Percentiles rank a stretch among this genome's conserved stretches.
Conservation (phyloP, 345 rosid species). For the Citrus inodora region DNA sequence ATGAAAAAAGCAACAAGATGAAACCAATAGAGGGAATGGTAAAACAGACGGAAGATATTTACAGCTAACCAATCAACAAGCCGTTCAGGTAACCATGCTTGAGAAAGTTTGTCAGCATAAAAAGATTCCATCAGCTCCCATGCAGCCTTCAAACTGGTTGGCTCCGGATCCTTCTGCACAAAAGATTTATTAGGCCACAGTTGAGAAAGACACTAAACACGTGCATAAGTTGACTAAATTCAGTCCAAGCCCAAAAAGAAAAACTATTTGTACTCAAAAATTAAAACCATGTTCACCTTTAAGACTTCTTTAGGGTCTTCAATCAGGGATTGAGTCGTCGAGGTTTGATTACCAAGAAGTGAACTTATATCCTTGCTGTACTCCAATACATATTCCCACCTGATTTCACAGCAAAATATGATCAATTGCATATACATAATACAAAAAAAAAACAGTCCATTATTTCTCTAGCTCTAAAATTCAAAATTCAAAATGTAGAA, state of each 20-base stretch:
- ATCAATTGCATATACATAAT: neutral
- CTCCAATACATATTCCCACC: slow-evolving; percentile 93
- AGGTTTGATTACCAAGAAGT: slow-evolving; percentile 53
- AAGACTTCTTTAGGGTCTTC: slow-evolving; percentile 63
- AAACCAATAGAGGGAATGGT: neutral
- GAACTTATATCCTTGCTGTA: slow-evolving; percentile 73
- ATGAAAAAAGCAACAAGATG: slow-evolving; percentile 2
- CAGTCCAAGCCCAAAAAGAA: neutral
- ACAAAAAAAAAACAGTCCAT: neutral
- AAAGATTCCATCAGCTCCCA: slow-evolving; percentile 96
- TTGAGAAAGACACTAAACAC: neutral
- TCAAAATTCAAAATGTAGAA: neutral
- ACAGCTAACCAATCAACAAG: slow-evolving; percentile 94
- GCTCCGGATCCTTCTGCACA: slow-evolving; percentile 50
- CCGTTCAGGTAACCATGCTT: slow-evolving; percentile 79
- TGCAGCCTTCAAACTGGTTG: slow-evolving; percentile 79
- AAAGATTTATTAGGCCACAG: neutral
- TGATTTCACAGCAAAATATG: slow-evolving; percentile 20
- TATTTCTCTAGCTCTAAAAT: neutral
- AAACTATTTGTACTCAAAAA: no score
- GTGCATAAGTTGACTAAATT: neutral
- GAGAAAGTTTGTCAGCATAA: slow-evolving; percentile 70
- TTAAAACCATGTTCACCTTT: slow-evolving; percentile 34
- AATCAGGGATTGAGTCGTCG: slow-evolving; percentile 32
- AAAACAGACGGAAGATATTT: slow-evolving; percentile 35